Percentiles rank a stretch among this genome's conserved stretches.
phyloP scores from a whole-genome alignment of 371 early-diverging fungal genomes.

The Sporodiniella umbellata region DNA sequence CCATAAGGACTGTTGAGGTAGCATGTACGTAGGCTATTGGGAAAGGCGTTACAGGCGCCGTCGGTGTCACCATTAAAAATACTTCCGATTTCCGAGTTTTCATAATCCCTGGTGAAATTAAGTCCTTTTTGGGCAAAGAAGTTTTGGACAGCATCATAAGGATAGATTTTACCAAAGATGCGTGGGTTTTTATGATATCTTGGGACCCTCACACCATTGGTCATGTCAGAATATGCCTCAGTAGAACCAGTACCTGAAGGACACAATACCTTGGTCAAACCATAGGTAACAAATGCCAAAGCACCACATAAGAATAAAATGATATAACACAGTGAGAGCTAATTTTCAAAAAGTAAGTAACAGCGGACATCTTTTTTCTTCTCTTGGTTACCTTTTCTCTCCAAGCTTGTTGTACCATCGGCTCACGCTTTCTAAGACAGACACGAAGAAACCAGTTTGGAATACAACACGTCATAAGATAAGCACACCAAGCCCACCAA shows the following conservation, averaged over 20 bases:
- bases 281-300: constrained; percentile 66
- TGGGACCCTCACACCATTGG: constrained; percentile 27
- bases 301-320: constrained; percentile 56
- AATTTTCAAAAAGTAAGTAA: constrained; percentile 30
- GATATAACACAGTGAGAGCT: constrained; percentile 67
- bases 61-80: constrained; percentile 47
- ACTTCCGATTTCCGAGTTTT: constrained; percentile 43
- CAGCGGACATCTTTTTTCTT: background rate
- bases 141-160: constrained; percentile 29
- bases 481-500: constrained; percentile 54
- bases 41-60: constrained; percentile 31
- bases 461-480: constrained; percentile 53
- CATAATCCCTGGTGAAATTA: constrained; percentile 46
- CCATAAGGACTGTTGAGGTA: constrained; percentile 46
- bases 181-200: constrained; percentile 39
- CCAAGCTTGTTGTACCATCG: constrained; percentile 64
- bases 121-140: constrained; percentile 38
- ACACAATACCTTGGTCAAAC: constrained; percentile 53
- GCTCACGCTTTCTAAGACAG: constrained; percentile 40
- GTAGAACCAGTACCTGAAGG: constrained; percentile 15
- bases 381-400: constrained; percentile 56
- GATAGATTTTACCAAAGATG: constrained; percentile 48
- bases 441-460: constrained; percentile 50
- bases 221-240: constrained; percentile 14
- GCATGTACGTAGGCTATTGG: constrained; percentile 20